Evolutionary conservation across 192 early-diverging fungal species (phyloP).

Genomic region (Podila clonocystis): DNA sequence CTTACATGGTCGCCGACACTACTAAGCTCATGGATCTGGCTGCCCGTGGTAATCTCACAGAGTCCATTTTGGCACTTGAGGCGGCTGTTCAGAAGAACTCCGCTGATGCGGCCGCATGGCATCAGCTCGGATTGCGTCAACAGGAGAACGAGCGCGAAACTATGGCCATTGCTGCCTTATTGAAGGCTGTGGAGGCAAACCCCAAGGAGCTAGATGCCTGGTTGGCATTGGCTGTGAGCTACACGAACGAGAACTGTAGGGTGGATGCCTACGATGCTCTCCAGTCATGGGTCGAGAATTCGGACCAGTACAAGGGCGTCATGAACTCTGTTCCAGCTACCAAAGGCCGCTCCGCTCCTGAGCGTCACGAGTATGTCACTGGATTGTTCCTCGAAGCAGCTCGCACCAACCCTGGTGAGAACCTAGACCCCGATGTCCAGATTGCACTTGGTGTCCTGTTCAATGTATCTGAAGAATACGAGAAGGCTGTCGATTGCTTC

Average conservation of each 20-base stretch:
- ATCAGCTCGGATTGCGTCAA: constrained; percentile 86
- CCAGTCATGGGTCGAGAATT: constrained; percentile 86
- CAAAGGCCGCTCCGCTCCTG: constrained; percentile 54
- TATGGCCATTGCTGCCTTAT: constrained; percentile 89
- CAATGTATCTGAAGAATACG: constrained; percentile 92
- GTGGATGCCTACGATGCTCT: constrained; percentile 91
- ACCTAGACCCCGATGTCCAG: constrained; percentile 93
- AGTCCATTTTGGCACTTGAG: constrained; percentile 92
- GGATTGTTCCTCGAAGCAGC: constrained; percentile 85
- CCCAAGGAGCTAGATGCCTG: constrained; percentile 82
- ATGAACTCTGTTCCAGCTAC: constrained; percentile 15
- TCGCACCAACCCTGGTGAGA: constrained; percentile 62
- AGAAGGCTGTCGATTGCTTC: constrained; percentile 98
- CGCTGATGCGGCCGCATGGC: constrained; percentile 84
- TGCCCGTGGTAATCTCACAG: constrained; percentile 75
- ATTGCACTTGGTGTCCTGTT: constrained; percentile 95
- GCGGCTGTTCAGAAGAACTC: constrained; percentile 85
- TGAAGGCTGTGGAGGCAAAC: constrained; percentile 79
- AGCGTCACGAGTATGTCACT: constrained; percentile 78
- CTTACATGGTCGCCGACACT: constrained; percentile 66
- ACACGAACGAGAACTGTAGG: constrained; percentile 91
- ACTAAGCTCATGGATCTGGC: constrained; percentile 60
- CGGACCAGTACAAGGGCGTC: constrained; percentile 68
- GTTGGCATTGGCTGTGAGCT: constrained; percentile 90
- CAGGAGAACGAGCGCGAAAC: constrained; percentile 98